These are phyloP conservation scores for Verticillium alfalfae DNA, from an alignment of 2,329 filamentous ascomycete species.

Conservation along the genomic window DNA sequence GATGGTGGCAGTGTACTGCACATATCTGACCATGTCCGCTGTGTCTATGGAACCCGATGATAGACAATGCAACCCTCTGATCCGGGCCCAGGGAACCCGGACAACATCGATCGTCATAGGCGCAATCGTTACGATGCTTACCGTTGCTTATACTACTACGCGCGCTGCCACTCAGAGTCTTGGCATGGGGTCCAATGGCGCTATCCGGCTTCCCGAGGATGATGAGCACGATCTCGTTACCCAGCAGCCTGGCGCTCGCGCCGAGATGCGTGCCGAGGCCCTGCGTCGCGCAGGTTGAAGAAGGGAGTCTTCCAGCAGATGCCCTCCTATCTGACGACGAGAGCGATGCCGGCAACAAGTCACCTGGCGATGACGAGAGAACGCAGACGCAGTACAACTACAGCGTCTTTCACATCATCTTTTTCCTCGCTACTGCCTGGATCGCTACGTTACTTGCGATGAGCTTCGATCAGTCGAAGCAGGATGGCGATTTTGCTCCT, in stretches of 20 bases:
- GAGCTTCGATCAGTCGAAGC: constrained; percentile 60
- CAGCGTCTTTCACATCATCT: constrained; percentile 92
- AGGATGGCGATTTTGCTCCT: constrained; percentile 74
- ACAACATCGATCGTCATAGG: constrained; percentile 89
- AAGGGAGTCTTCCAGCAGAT: constrained; percentile 85
- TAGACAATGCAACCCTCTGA: constrained; percentile 86
- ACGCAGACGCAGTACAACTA: constrained; percentile 93
- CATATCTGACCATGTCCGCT: constrained; percentile 95
- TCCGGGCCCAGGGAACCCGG: constrained; percentile 78
- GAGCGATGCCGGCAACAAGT: constrained; percentile 56
- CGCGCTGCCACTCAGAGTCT: constrained; percentile 88
- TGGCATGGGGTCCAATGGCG: constrained; percentile 56
- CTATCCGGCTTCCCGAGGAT: constrained; percentile 58
- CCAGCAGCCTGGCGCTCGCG: constrained; percentile 71
- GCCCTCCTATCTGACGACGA: constrained; percentile 74
- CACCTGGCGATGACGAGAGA: constrained; percentile 77
- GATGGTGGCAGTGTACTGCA: constrained; percentile 97
- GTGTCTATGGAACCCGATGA: constrained; percentile 98
- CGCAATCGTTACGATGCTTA: constrained; percentile 92
- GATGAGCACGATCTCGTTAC: constrained; percentile 87
- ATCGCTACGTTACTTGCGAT: constrained; percentile 82
- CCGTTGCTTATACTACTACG: constrained; percentile 95
- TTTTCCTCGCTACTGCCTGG: constrained; percentile 94
- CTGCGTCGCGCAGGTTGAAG: constrained; percentile 88
- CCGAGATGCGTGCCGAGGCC: constrained; percentile 89